Evolutionary conservation across 257 asterid genomes (phyloP).

Genomic region (Capsicum pubescens): DNA sequence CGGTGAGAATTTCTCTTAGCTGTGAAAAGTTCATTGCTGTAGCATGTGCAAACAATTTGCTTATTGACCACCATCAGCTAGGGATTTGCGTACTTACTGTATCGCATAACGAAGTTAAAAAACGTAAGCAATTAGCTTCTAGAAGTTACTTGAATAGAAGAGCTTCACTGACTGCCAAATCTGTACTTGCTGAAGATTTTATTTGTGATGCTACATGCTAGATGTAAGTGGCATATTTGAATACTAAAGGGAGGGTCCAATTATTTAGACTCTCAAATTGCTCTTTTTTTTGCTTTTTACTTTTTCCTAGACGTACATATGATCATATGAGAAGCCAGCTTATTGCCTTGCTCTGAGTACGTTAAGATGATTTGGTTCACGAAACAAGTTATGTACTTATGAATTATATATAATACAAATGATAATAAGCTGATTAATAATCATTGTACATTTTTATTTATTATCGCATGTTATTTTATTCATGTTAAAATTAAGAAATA

Average conservation of each 20-base stretch:
- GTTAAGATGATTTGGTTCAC: not conserved
- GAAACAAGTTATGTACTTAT: not conserved
- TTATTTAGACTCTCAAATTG: not conserved
- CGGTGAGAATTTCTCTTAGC: slow-evolving; percentile 6
- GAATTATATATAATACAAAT: not conserved
- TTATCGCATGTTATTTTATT: not conserved
- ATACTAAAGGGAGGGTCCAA: slow-evolving; percentile 5
- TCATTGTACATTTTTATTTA: not conserved
- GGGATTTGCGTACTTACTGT: not conserved
- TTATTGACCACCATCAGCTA: not conserved
- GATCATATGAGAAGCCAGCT: not conserved
- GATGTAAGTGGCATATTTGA: not conserved
- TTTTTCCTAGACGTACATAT: not conserved
- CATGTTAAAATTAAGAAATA: not conserved
- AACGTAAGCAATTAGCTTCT: not conserved
- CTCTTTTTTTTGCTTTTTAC: not conserved
- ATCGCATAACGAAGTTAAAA: not conserved
- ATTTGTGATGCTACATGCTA: not conserved
- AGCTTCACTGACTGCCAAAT: slow-evolving; percentile 15
- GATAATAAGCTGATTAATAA: not conserved
- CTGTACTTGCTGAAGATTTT: not conserved
- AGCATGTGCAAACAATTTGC: slow-evolving; percentile 12
- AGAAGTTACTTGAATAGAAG: not conserved
- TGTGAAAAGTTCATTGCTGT: slow-evolving; percentile 7
- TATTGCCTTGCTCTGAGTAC: not conserved